Evolutionary conservation across 441 rosid genomes (phyloP), one percentile per base, ranked within the genome.

Genomic region (Hypseocharis bilobata): DNA sequence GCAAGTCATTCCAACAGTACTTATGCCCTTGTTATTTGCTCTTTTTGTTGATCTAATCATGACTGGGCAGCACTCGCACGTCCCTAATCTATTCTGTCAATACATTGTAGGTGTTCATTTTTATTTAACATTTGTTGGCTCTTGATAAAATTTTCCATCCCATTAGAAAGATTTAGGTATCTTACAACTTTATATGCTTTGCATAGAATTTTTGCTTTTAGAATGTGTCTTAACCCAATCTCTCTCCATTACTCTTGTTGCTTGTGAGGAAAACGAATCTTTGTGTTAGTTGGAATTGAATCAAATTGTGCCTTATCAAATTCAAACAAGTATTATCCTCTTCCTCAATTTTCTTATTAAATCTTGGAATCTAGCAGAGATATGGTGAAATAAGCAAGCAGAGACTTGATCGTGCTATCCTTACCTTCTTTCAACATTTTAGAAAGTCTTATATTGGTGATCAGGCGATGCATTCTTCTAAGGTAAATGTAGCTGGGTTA

Each of bases 371-470:
- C 49, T 70, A 65, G 66, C 91, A 95, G 98, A 81, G 99, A 73
- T 95, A 95, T 67, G 83, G 88, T 65, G 88, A 92, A 80, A 72
- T 87, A 66, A 88, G 97, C 76, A 95, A 86, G 80, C 96, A 95
- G 80, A 82, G 99, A 83, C 98, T 95, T 76, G 99, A 95, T 70
- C 90, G 97, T 64, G 98, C 97, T 65, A 85, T 95, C 79, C 98
- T 95, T 20, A 80, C 85, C 32, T 95, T 95, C 89, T 95, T 92
- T 74, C 97, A 95, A 81, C 87, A 95, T 83, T 92, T 95, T 62
- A 83, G 93, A 42, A 90, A 90, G 85, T 95, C 99, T 72, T 95
- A 95, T 73, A 88, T 95, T n/a, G 98, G 99, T 69, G 99, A 95
- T 79, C 98, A 92, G 82, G 99, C 97, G 5, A 91, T 90, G 83